Evolutionary conservation across 805 yeast genomes (phyloP), one percentile per base, ranked within the genome.

Genomic region (Saccharomyces paradoxus): DNA sequence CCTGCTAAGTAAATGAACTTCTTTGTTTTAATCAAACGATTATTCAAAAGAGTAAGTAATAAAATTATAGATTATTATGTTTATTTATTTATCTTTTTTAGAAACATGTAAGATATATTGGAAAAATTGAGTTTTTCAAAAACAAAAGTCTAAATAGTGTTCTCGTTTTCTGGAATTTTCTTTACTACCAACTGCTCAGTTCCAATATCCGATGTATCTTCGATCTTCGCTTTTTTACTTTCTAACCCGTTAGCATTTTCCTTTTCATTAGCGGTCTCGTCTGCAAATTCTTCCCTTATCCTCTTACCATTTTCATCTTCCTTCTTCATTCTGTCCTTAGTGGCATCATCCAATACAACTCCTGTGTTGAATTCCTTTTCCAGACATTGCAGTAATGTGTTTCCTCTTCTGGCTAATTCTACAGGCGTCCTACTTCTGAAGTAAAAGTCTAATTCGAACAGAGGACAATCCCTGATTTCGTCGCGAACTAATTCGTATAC

Each of bases 371-470:
- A 72, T 67, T 94, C 99, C 61, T 83, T 84, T 53, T 84, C 79
- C 47, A 94, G 77, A 59, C 90, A 82, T 1, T 84, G 81, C 52
- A 94, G 73, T 60, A 94, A 74, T 1, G 96, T 87, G 53, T 81
- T 80, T 60, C 96, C 86, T 61, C 99, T 78, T 71, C 98, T 80
- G 6, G 86, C 78, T 41, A 94, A 73, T 70, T 94, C 99, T 2
- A 81, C 74, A 0, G 89, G 77, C 4, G 87, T 82, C 62, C 97
- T 78, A 53, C 90, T 83, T 60, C 87, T 86, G 64, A 94, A 80
- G 72, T 87, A 90, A 76, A 87, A 90, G 70, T 94, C 96, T 65
- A 89, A 86, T 60, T 89, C 81, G 73, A 92, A 90, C 65, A 89
- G 71, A 4, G 92, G 87, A 12, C 87, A 82, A 46, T 79, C 80